Conservation (phyloP, 345 rosid genomes). For the Eucalyptus cladocalyx region DNA sequence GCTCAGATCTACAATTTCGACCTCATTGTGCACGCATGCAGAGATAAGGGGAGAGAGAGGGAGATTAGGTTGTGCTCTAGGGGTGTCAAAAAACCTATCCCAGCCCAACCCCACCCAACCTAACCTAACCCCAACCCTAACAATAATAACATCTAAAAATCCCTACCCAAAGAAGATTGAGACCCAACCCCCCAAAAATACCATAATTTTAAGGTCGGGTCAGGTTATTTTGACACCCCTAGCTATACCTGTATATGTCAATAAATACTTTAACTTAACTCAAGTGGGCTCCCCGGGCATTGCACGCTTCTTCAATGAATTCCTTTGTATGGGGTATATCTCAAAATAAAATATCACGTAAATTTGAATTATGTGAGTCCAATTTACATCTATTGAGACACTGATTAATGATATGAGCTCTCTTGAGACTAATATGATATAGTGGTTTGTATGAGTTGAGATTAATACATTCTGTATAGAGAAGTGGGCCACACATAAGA, state of each 20-base stretch:
- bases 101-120: rapidly evolving
- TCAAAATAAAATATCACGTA: background rate
- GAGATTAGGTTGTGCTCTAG: too few relatives aligned
- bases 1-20: too few relatives aligned
- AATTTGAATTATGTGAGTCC: background rate
- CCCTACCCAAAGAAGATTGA: background rate
- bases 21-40: too few relatives aligned
- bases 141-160: background rate
- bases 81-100: background rate
- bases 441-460: background rate
- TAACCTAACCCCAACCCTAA: background rate
- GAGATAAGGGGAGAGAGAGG: too few relatives aligned
- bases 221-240: too few relatives aligned
- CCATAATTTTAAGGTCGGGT: too few relatives aligned
- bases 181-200: background rate
- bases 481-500: background rate
- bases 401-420: background rate
- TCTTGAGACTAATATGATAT: background rate
- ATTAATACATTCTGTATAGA: background rate
- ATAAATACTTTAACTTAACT: background rate
- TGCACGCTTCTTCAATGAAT: background rate
- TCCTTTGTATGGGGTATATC: background rate
- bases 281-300: background rate
- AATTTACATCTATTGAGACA: background rate
- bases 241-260: too few relatives aligned